Evolutionary conservation across 2,329 filamentous ascomycete species (phyloP).

Genomic region (Incumbomyces lentus): DNA sequence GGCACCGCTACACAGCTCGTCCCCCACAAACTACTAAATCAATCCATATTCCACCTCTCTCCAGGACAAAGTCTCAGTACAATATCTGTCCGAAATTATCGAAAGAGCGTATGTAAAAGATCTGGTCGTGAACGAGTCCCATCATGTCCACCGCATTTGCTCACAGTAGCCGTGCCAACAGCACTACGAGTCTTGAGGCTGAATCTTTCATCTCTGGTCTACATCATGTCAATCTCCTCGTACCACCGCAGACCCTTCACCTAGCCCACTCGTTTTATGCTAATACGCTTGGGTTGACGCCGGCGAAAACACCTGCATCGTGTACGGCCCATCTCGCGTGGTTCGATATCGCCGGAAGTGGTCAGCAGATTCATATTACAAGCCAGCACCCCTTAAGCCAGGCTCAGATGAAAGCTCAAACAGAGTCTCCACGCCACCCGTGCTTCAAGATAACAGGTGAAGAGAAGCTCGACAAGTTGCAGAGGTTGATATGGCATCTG

Average conservation of each 20-base stretch:
- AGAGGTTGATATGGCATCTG: neutral
- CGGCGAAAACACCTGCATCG: neutral
- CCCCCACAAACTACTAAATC: too few relatives aligned
- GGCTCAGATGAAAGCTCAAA: constrained; percentile 3
- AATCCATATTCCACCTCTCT: too few relatives aligned
- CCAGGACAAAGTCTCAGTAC: too few relatives aligned
- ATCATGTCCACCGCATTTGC: too few relatives aligned
- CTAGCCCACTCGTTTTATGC: constrained; percentile 2
- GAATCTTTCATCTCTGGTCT: neutral
- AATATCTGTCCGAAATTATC: too few relatives aligned
- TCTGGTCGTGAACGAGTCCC: too few relatives aligned
- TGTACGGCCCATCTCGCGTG: neutral
- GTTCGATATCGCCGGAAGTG: constrained; percentile 4
- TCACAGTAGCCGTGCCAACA: too few relatives aligned
- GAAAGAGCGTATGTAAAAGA: too few relatives aligned
- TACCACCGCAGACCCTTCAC: constrained; percentile 5
- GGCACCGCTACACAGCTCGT: too few relatives aligned
- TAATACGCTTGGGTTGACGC: neutral
- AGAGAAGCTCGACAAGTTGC: constrained; percentile 3
- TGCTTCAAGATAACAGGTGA: constrained; percentile 3
- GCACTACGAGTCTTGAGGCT: neutral
- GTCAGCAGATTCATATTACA: constrained; percentile 5
- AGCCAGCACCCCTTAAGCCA: neutral
- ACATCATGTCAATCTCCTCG: constrained; percentile 5
- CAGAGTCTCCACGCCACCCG: constrained; percentile 1